Conservation (phyloP, 2,329 filamentous ascomycete species). For the Claviceps maximensis region DNA sequence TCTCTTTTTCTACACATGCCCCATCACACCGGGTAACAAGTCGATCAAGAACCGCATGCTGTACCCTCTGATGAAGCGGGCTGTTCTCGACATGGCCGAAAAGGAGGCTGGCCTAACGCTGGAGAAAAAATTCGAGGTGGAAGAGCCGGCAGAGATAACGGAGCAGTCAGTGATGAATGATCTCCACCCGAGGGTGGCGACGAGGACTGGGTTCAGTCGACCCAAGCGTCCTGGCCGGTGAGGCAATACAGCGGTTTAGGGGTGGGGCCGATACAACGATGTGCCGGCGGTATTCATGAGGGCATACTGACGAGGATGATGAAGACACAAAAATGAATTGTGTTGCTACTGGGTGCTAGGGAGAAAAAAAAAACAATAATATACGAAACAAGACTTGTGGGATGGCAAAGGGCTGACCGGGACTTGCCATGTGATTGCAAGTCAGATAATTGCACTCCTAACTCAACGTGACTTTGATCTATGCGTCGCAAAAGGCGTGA, state of each 20-base stretch:
- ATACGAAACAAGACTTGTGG: neutral
- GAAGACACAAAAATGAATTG: neutral
- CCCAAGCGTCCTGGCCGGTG: conserved; percentile 66
- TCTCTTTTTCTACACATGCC: conserved; percentile 75
- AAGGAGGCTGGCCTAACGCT: conserved; percentile 50
- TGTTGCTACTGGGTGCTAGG: neutral
- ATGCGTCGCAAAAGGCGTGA: too few species aligned
- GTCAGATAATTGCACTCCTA: too few species aligned
- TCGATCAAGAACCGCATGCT: conserved; percentile 75
- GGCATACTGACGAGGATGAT: neutral
- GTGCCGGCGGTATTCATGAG: neutral
- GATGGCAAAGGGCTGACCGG: neutral
- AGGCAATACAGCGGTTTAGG: conserved; percentile 4
- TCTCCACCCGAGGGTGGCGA: conserved; percentile 52
- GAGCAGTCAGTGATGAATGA: conserved; percentile 52
- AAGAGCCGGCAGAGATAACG: conserved; percentile 57
- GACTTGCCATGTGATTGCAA: too few species aligned
- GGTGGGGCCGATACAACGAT: neutral
- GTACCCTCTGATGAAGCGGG: conserved; percentile 59
- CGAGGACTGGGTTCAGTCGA: conserved; percentile 57
- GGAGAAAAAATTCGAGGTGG: conserved; percentile 57
- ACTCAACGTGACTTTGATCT: too few species aligned
- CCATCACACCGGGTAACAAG: conserved; percentile 48
- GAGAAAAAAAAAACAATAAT: neutral
- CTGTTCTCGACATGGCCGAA: conserved; percentile 53